Evolutionary conservation across 2,329 filamentous ascomycete species (phyloP).

Genomic region (Bisporella sp.): DNA sequence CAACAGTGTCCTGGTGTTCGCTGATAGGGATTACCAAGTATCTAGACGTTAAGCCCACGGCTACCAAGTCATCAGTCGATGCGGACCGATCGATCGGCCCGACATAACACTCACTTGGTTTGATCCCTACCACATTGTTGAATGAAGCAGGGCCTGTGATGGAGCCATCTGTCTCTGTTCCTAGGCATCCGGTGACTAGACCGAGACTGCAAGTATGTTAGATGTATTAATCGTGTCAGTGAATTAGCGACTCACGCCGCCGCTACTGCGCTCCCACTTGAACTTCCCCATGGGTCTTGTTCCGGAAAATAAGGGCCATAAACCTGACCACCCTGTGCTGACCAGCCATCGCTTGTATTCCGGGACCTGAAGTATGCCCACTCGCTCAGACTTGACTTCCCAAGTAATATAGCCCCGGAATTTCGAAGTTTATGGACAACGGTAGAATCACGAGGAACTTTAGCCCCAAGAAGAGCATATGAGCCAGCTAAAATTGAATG

Average conservation of each 20-base stretch:
- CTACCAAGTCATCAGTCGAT: too few relatives aligned
- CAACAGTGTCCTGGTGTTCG: constrained; percentile 22
- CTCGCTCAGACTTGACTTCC: constrained; percentile 38
- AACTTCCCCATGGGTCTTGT: constrained; percentile 36
- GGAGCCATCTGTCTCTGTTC: constrained; percentile 5
- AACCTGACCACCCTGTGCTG: constrained; percentile 54
- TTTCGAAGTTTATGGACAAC: constrained; percentile 8
- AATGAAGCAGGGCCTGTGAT: constrained; percentile 5
- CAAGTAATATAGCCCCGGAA: constrained; percentile 12
- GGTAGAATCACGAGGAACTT: constrained; percentile 3
- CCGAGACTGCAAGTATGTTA: too few relatives aligned
- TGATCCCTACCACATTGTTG: constrained; percentile 8
- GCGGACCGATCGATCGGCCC: too few relatives aligned
- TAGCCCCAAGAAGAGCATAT: not conserved
- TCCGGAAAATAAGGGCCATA: constrained; percentile 1
- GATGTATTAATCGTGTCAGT: too few relatives aligned
- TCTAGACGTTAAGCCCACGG: constrained; percentile 10
- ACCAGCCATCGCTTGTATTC: constrained; percentile 56
- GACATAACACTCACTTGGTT: too few relatives aligned
- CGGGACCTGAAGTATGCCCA: constrained; percentile 47
- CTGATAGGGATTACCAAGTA: constrained; percentile 29
- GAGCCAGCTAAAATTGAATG: too few relatives aligned
- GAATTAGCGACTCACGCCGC: too few relatives aligned
- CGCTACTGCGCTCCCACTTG: constrained; percentile 38
- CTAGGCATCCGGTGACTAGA: constrained; percentile 39